Percentiles rank a stretch among this genome's conserved stretches.
phyloP scores from a whole-genome alignment of 1,284 basidiomycete species.

The Rhodotorula sp. region DNA sequence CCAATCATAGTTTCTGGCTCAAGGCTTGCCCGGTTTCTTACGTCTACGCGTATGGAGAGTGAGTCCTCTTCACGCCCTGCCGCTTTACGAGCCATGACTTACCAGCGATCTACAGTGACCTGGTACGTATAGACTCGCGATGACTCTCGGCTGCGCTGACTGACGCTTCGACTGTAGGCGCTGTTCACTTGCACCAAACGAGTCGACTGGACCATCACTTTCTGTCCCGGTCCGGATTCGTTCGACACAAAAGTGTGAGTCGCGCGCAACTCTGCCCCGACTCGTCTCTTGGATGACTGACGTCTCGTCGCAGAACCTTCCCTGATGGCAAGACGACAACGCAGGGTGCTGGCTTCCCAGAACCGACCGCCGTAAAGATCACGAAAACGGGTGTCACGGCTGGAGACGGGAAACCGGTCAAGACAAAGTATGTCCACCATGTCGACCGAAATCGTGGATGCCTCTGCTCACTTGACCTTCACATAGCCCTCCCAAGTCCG shows the following conservation, averaged over 20 bases:
- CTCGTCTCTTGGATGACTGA: no score
- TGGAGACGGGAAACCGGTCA: neutral
- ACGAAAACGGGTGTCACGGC: neutral
- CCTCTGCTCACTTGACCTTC: no score
- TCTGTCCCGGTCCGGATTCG: constrained; percentile 4
- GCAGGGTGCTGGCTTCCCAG: neutral
- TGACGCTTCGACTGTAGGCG: neutral
- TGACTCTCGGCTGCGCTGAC: neutral
- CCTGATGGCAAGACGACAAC: neutral
- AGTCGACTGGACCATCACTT: constrained; percentile 19
- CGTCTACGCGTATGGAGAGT: constrained; percentile 25
- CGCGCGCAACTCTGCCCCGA: neutral
- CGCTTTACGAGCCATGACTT: neutral
- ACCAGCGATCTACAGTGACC: neutral
- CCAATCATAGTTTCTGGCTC: constrained; percentile 8
- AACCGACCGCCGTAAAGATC: neutral
- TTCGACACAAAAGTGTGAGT: constrained; percentile 8
- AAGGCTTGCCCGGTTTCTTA: constrained; percentile 18
- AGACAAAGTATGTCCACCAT: neutral
- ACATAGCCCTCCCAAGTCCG: no score
- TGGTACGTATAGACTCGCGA: neutral
- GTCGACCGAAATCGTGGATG: no score
- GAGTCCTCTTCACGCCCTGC: neutral
- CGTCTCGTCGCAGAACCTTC: neutral
- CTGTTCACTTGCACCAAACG: constrained; percentile 17